A percentile compares a stretch with the other conserved stretches of the same genome.
Conservation (phyloP, 371 early-diverging fungal genomes). For the Rhizomucor pusillus region DNA sequence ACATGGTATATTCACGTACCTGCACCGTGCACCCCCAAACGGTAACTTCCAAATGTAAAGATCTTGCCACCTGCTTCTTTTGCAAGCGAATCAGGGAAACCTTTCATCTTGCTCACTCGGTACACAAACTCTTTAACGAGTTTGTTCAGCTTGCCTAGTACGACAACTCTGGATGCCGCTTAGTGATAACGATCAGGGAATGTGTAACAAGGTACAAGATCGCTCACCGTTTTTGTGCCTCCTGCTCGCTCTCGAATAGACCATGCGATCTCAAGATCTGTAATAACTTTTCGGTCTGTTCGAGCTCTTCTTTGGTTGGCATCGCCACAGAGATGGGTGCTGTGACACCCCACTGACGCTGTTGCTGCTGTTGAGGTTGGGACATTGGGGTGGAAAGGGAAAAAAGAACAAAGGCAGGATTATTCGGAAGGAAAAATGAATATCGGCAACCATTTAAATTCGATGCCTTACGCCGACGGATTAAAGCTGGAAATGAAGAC, state of each 20-base stretch:
- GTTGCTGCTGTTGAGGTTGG: slow-evolving; percentile 15
- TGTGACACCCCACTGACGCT: slow-evolving; percentile 58
- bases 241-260: slow-evolving; percentile 80
- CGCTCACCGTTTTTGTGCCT: slow-evolving; percentile 48
- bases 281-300: slow-evolving; percentile 64
- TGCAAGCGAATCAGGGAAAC: slow-evolving; percentile 78
- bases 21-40: slow-evolving; percentile 97
- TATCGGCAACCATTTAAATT: too few relatives aligned
- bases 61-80: slow-evolving; percentile 95
- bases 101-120: slow-evolving; percentile 59
- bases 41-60: slow-evolving; percentile 99
- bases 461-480: too few relatives aligned
- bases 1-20: slow-evolving; percentile 41
- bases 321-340: slow-evolving; percentile 52
- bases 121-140: slow-evolving; percentile 93
- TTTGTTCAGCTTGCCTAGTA: slow-evolving; percentile 82
- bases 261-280: slow-evolving; percentile 65
- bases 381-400: not conserved
- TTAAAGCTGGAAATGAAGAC: too few relatives aligned
- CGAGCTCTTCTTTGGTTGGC: slow-evolving; percentile 63
- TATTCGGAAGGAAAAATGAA: too few relatives aligned
- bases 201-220: not conserved
- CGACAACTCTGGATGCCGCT: slow-evolving; percentile 64
- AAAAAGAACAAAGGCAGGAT: not conserved
- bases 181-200: not conserved